phyloP scores from a whole-genome alignment of 306 rosid species.

The Rubus idaeus region DNA sequence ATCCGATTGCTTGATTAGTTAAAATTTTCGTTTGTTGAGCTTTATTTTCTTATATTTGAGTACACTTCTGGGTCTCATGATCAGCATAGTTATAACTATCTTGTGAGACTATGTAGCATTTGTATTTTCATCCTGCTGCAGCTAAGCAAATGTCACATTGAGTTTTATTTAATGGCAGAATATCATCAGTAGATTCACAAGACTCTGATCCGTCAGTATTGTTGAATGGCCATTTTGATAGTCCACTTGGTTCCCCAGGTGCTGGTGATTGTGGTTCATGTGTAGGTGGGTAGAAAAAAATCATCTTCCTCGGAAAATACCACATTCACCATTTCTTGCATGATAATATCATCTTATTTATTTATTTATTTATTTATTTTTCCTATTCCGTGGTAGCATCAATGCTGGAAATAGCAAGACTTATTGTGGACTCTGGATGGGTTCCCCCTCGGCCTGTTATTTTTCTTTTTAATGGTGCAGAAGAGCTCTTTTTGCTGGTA shows the following conservation, averaged over 20 bases:
- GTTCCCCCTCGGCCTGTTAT: constrained; percentile 71
- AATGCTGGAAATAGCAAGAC: constrained; percentile 86
- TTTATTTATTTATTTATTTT: constrained; percentile 7
- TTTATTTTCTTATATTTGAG: not conserved
- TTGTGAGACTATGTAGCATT: constrained; percentile 11
- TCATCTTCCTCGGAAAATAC: constrained; percentile 21
- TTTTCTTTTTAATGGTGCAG: constrained; percentile 98
- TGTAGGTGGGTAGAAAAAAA: constrained; percentile 70
- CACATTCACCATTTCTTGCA: constrained; percentile 11
- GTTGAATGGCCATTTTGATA: constrained; percentile 87
- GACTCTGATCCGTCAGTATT: constrained; percentile 79
- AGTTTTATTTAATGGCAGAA: constrained; percentile 50
- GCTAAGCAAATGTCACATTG: constrained; percentile 14
- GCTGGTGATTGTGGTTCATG: constrained; percentile 98
- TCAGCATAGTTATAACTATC: not conserved
- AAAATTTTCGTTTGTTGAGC: not conserved
- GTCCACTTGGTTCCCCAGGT: constrained; percentile 97
- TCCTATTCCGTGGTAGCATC: constrained; percentile 55
- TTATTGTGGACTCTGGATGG: constrained; percentile 85
- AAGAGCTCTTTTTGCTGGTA: constrained; percentile 98
- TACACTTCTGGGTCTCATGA: not conserved
- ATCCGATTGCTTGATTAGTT: not conserved
- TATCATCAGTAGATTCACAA: constrained; percentile 61
- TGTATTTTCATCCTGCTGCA: constrained; percentile 13
- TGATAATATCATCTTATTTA: constrained; percentile 12